Evolutionary conservation across 140 eudicot species (phyloP).

Genomic region (Cichorium intybus): DNA sequence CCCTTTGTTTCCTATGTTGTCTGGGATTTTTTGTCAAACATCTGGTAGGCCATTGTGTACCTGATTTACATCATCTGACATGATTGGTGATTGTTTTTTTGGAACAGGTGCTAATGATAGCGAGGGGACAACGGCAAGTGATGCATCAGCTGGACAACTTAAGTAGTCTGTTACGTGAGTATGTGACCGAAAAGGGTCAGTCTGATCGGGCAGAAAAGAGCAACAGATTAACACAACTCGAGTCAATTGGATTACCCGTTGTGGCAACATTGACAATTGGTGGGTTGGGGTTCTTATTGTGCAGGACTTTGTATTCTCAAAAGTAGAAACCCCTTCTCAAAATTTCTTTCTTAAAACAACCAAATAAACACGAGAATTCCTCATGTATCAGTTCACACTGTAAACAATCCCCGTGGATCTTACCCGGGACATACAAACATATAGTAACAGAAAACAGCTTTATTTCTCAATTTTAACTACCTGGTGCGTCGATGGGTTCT

Average conservation of each 20-base stretch:
- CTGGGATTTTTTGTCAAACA: too few relatives aligned
- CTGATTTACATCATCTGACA: background rate
- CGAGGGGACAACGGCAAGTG: constrained; percentile 77
- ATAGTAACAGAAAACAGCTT: constrained; percentile 3
- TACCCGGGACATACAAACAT: constrained; percentile 5
- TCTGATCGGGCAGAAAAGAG: constrained; percentile 26
- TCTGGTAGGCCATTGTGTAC: background rate
- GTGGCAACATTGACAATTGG: constrained; percentile 59
- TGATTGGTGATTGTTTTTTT: background rate
- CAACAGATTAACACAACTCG: constrained; percentile 29
- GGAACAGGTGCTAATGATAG: constrained; percentile 55
- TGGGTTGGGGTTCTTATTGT: constrained; percentile 64
- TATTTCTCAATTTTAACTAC: background rate
- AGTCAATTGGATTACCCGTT: constrained; percentile 45
- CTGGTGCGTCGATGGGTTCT: background rate
- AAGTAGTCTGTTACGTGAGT: constrained; percentile 56
- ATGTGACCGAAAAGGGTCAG: constrained; percentile 49
- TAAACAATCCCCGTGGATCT: constrained; percentile 13
- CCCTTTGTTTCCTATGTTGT: background rate
- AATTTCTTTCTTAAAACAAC: background rate
- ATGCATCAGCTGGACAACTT: constrained; percentile 85
- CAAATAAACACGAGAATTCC: constrained; percentile 4
- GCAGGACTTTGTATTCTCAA: constrained; percentile 42
- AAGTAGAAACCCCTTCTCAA: constrained; percentile 29
- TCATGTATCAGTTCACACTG: constrained; percentile 18